phyloP scores from a whole-genome alignment of 352 stramenopile genomes.

The Globisporangium irregulare region DNA sequence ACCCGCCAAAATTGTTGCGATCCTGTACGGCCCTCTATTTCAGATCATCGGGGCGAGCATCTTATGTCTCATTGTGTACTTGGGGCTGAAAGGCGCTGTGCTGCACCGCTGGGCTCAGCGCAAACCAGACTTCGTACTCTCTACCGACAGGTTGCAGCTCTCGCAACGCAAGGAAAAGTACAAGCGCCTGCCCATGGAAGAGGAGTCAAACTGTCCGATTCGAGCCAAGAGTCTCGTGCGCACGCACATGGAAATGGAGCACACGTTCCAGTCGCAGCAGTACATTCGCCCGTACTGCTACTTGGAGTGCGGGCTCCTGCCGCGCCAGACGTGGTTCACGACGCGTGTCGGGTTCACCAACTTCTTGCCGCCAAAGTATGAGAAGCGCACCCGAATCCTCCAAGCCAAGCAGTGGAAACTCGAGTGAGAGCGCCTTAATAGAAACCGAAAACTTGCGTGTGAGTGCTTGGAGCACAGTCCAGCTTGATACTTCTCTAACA shows the following conservation, averaged over 20 bases:
- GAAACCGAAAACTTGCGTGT: background rate
- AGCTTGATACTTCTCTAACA: background rate
- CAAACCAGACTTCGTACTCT: background rate
- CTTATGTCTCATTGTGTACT: conserved; percentile 13
- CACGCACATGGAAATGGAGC: conserved; percentile 33
- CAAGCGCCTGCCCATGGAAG: conserved; percentile 44
- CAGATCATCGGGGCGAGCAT: conserved; percentile 18
- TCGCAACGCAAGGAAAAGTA: conserved; percentile 22
- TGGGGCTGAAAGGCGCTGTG: conserved; percentile 12
- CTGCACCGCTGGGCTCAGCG: background rate
- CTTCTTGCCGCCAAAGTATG: conserved; percentile 44
- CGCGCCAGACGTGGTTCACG: conserved; percentile 44
- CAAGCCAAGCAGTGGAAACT: conserved; percentile 15
- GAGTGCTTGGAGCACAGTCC: background rate
- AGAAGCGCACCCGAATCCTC: conserved; percentile 16
- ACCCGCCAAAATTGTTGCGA: conserved; percentile 12
- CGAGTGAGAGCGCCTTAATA: conserved; percentile 1
- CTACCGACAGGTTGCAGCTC: background rate
- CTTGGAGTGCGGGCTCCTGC: conserved; percentile 50
- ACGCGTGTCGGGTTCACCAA: conserved; percentile 50
- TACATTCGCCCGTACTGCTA: conserved; percentile 58
- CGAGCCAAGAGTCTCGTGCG: conserved; percentile 51
- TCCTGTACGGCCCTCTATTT: conserved; percentile 21
- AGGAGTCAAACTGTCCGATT: conserved; percentile 43
- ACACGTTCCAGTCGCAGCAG: conserved; percentile 27